Conservation (phyloP, 208 protist species). For the Acanthamoeba triangularis region DNA sequence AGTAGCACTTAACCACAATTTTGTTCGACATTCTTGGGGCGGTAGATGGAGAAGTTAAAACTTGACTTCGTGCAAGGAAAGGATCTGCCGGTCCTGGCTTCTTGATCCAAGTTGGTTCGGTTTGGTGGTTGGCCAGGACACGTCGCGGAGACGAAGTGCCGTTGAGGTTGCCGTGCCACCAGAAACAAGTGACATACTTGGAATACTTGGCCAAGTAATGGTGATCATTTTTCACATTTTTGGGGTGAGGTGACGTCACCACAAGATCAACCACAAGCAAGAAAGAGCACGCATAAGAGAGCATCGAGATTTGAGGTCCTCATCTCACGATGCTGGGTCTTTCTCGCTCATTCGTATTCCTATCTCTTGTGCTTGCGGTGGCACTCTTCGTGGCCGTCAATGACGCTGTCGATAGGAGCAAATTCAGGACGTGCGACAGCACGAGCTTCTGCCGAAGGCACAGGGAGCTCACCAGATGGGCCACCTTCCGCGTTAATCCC, state of each 20-base stretch:
- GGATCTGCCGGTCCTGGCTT: too few species aligned
- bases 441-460: constrained; percentile 88
- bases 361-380: neutral
- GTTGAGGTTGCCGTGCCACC: too few species aligned
- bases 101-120: too few species aligned
- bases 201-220: too few species aligned
- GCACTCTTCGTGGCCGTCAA: neutral
- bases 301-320: neutral
- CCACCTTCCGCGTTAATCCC: neutral
- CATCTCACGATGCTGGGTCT: neutral
- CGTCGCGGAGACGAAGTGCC: too few species aligned
- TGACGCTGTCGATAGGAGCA: constrained; percentile 88
- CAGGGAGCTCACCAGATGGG: neutral
- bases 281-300: too few species aligned
- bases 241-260: neutral
- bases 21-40: neutral
- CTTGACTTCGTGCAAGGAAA: neutral
- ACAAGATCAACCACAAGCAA: too few species aligned
- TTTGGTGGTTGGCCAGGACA: too few species aligned
- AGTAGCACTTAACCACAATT: constrained; percentile 59
- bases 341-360: neutral
- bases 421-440: constrained; percentile 90
- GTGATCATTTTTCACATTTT: neutral
- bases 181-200: too few species aligned
- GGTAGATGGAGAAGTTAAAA: neutral